phyloP scores from a whole-genome alignment of 805 yeast genomes.

The Clavispora carvajalis region DNA sequence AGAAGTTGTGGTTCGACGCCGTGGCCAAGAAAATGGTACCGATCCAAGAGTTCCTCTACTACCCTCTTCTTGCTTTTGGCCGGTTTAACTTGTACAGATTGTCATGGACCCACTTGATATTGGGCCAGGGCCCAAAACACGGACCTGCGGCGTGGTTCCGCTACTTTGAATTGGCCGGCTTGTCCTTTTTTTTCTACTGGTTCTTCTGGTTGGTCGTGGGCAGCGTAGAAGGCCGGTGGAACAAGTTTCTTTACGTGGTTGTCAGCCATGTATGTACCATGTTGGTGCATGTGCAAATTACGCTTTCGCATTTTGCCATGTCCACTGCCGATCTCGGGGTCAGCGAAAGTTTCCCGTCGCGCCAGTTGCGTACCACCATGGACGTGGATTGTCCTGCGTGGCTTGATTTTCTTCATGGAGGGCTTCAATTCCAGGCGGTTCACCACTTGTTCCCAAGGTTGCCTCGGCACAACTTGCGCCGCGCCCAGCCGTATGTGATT shows the following conservation, averaged over 20 bases:
- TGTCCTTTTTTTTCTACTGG: conserved; percentile 72
- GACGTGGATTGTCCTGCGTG: conserved; percentile 92
- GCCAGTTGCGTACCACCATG: conserved; percentile 89
- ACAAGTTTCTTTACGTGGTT: conserved; percentile 56
- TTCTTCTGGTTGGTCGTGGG: conserved; percentile 64
- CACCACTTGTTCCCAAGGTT: conserved; percentile 87
- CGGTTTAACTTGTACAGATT: conserved; percentile 79
- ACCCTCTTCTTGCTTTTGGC: conserved; percentile 76
- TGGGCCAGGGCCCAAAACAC: conserved; percentile 72
- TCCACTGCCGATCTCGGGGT: conserved; percentile 82
- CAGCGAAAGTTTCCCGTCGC: conserved; percentile 69
- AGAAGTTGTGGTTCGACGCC: conserved; percentile 60
- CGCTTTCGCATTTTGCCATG: conserved; percentile 89
- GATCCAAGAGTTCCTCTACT: conserved; percentile 65
- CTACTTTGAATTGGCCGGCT: conserved; percentile 69
- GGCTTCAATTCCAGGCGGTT: conserved; percentile 85
- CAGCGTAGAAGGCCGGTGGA: conserved; percentile 46
- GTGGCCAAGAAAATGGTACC: conserved; percentile 55
- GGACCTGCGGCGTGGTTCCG: conserved; percentile 88
- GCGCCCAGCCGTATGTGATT: conserved; percentile 65
- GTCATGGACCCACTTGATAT: conserved; percentile 70
- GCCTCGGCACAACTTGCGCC: conserved; percentile 82
- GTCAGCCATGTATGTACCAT: conserved; percentile 77
- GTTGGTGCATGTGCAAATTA: conserved; percentile 92
- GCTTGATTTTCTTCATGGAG: conserved; percentile 90